Conservation (phyloP, 768 basidiomycete genomes). For the Kwoniella sp. region DNA sequence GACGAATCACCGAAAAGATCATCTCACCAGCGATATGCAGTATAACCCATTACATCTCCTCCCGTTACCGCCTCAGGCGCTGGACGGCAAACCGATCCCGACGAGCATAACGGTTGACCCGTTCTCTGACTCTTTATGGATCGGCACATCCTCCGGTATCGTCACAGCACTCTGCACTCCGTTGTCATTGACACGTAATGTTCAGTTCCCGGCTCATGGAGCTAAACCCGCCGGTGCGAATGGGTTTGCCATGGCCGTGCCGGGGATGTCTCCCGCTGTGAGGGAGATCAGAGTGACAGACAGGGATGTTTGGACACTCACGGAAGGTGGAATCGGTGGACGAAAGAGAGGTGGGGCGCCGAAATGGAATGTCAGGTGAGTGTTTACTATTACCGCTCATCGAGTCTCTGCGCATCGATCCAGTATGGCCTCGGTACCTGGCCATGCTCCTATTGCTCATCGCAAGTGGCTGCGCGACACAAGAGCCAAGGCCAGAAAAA, state of each 20-base stretch:
- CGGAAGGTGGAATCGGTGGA: constrained; percentile 57
- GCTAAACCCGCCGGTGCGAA: constrained; percentile 50
- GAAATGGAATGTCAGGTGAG: constrained; percentile 56
- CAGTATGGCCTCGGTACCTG: too few relatives aligned
- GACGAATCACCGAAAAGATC: too few relatives aligned
- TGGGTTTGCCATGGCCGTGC: constrained; percentile 15
- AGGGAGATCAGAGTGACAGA: constrained; percentile 77
- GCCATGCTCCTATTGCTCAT: too few relatives aligned
- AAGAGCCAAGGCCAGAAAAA: too few relatives aligned
- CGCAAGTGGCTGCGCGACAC: too few relatives aligned
- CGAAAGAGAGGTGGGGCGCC: constrained; percentile 55
- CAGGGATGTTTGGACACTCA: constrained; percentile 65
- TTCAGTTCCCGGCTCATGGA: constrained; percentile 52
- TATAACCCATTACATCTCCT: constrained; percentile 55
- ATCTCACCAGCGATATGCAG: constrained; percentile 31
- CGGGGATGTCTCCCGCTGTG: constrained; percentile 59
- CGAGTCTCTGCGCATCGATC: too few relatives aligned
- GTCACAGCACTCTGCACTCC: constrained; percentile 68
- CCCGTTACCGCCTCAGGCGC: constrained; percentile 39
- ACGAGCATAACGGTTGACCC: constrained; percentile 86
- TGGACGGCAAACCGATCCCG: constrained; percentile 58
- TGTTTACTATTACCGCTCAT: too few relatives aligned
- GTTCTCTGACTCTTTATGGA: constrained; percentile 85
- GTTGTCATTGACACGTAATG: constrained; percentile 44
- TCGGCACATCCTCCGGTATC: constrained; percentile 71